Percentiles rank a stretch among this genome's conserved stretches.
phyloP scores from a whole-genome alignment of 208 protist genomes.

The Leishmania mexicana region DNA sequence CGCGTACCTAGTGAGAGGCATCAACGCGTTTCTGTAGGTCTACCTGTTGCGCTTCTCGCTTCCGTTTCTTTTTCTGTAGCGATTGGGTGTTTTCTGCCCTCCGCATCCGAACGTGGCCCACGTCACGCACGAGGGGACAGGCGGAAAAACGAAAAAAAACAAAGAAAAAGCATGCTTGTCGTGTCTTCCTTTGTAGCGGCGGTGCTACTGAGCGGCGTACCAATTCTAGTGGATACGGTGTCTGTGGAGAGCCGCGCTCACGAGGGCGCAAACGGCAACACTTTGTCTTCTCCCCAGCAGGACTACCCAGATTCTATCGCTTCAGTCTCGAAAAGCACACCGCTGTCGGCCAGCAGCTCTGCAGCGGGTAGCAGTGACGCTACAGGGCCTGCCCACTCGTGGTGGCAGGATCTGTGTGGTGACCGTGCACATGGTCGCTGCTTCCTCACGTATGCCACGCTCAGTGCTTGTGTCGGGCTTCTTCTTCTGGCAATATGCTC shows the following conservation, averaged over 20 bases:
- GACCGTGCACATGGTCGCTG: not conserved
- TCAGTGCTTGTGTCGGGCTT: not conserved
- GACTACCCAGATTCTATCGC: not conserved
- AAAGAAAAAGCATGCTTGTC: not conserved
- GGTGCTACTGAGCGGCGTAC: slow-evolving; percentile 7
- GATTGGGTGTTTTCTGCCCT: not conserved
- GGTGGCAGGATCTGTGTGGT: not conserved
- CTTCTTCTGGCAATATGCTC: not conserved
- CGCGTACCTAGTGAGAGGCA: not conserved
- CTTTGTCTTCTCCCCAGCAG: not conserved
- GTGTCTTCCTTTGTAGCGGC: not conserved
- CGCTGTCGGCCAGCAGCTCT: not conserved
- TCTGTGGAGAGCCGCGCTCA: not conserved
- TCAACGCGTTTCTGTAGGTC: not conserved
- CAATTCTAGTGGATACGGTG: not conserved
- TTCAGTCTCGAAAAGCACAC: not conserved
- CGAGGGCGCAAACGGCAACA: not conserved
- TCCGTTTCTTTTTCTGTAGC: not conserved
- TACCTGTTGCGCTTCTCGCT: not conserved
- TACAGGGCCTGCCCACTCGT: not conserved
- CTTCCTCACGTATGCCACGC: not conserved
- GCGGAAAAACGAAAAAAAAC: not conserved
- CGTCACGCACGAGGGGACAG: not conserved
- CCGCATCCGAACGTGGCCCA: not conserved
- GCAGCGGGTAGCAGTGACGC: not conserved